Base-by-base conservation (phyloP, 129 eudicot species). In the Tagetes patula region DNA sequence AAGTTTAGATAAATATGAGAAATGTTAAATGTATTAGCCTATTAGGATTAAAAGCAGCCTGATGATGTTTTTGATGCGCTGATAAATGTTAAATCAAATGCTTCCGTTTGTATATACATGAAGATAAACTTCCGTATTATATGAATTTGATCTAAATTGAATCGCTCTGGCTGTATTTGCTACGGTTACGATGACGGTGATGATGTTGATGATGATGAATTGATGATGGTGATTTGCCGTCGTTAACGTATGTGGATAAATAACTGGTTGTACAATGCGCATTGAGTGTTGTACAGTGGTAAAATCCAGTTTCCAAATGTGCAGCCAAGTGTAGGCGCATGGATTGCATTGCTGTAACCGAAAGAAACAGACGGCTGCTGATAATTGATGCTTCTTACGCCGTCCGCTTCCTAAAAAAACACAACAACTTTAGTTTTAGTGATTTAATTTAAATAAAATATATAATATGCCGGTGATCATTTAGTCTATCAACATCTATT, bases 21-120 rank as follows among this genome's bases (percentile, higher is more conserved):
- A 4, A 53, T 5, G 30, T 50, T 50, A 52, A 45, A 59, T 55
- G 63, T 67, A 46, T 31, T 76, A 81, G 77, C 45, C 53, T 67
- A 46, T 31, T 76, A 81, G 77, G 70, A 74, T 74, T 47, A 54
- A 65, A 30, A 38, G 82, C 75, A 72, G 79, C 78, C 79, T 72
- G 85, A 77, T 62, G 69, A 69, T 68, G 66, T 55, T 68, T 60
- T 72, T 33, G 66, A 81, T 71, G 82, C 61, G 85, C 85, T 81
- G 85, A 46, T 80, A 58, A 78, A 78, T 78, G 66, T 63, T 78
- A 63, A n/a, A 70, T 47, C 40, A 20, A 20, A 20, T 43, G 53
- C 45, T 8, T 66, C 40, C 43, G 36, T 42, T 59, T 74, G 78
- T 68, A 80, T 27, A 77, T 39, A 70, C 14, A 32, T 67, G 38